Evolutionary conservation across 257 asterid species (phyloP), one percentile per base, ranked within the genome.

Genomic region (Echium plantagineum): DNA sequence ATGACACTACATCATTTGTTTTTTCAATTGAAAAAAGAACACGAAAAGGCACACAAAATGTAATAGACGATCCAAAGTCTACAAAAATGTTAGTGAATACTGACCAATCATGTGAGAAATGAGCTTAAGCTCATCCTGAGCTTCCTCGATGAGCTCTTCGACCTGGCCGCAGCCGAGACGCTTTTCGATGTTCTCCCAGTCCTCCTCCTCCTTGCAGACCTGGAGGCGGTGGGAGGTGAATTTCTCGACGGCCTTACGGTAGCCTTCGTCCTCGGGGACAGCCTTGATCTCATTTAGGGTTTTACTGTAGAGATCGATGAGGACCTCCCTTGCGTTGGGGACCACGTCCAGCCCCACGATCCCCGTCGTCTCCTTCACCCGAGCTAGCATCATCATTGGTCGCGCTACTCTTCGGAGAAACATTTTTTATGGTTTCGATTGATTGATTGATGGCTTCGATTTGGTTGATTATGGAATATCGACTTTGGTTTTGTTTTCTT

Each of bases 241-340:
- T 78, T 82, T 83, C 74, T 93, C 98, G 9, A 93, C 98, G 59
- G 98, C 90, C 70, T 89, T 93, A 19, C 98, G 90, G 72, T 93
- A 93, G 7, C 91, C 96, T 68, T 93, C 96, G 61, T 75, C 89
- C 79, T 84, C 94, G 16, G 98, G 97, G 21, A 89, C 97, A 20
- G 85, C 85, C 73, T 83, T 86, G 91, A 93, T 89, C 87, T 93
- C 96, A n/a, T 75, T 78, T 65, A 93, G 94, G 85, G 98, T 93
- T 83, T 89, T 86, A 67, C 60, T 63, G 80, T 93, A 93, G 60
- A 93, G 86, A 22, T 81, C 87, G 74, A 89, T 84, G 55, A 93
- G 82, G 52, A 84, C 97, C 38, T 89, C 89, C 65, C 94, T 81
- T 31, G 98, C 97, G 76, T 93, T 89, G 18, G 98, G 97, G 8